A percentile compares a stretch with the other conserved stretches of the same genome.
phyloP scores from a whole-genome alignment of 345 rosid genomes.

The Arabidopsis arenosa region DNA sequence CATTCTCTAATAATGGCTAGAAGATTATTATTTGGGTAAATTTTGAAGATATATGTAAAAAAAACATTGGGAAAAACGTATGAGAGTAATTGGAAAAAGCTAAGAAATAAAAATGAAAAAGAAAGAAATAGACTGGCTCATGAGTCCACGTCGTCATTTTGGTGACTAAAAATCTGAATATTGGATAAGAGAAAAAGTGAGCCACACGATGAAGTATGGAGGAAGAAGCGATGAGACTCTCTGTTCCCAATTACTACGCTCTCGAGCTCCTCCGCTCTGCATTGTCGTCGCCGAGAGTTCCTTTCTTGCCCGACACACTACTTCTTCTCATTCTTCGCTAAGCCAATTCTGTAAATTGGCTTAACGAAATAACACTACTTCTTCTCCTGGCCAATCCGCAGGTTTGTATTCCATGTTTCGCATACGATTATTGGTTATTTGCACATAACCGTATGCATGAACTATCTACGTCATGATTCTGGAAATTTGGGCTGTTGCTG shows the following conservation, averaged over 20 bases:
- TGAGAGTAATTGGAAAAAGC: no score
- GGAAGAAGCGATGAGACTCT: conserved; percentile 30
- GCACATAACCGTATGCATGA: background rate
- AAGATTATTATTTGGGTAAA: no score
- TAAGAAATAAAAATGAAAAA: no score
- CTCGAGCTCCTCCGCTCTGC: conserved; percentile 24
- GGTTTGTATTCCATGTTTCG: conserved; percentile 23
- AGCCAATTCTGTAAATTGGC: background rate
- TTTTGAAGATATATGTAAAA: no score
- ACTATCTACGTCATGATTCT: background rate
- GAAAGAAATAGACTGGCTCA: no score
- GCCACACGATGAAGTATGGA: conserved; percentile 45
- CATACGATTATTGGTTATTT: no score
- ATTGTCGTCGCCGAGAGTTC: background rate
- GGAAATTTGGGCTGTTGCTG: background rate
- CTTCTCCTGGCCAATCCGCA: background rate
- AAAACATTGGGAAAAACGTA: no score
- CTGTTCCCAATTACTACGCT: conserved; percentile 22
- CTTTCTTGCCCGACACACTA: background rate
- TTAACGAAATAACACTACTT: no score
- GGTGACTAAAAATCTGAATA: background rate
- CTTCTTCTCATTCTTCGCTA: conserved; percentile 9
- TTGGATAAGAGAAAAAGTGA: conserved; percentile 41
- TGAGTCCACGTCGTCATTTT: conserved; percentile 17
- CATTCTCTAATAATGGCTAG: conserved; percentile 17